Conservation (phyloP, 257 asterid genomes). For the Salvia splendens region DNA sequence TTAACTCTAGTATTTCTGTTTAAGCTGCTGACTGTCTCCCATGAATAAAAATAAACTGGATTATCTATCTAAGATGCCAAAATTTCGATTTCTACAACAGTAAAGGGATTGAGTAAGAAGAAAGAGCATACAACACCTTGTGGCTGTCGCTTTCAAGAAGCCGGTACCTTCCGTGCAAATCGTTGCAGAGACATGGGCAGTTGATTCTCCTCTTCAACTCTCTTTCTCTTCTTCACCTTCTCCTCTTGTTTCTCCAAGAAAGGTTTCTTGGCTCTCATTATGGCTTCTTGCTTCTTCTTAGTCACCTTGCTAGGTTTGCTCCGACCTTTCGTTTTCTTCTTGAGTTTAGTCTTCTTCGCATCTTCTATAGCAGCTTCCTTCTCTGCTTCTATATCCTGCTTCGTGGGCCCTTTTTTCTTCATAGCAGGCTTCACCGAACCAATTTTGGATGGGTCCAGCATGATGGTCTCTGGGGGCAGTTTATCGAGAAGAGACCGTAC, state of each 20-base stretch:
- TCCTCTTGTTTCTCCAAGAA: constrained; percentile 53
- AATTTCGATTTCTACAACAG: constrained; percentile 21
- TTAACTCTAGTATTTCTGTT: not conserved
- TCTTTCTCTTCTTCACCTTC: constrained; percentile 54
- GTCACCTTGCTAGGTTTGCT: constrained; percentile 78
- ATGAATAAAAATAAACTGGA: constrained; percentile 1
- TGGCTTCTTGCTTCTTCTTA: constrained; percentile 70
- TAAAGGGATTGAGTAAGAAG: not conserved
- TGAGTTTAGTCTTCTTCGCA: constrained; percentile 49
- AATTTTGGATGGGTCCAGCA: constrained; percentile 90
- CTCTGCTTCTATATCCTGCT: constrained; percentile 60
- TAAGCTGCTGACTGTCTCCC: not conserved
- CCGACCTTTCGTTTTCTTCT: constrained; percentile 92
- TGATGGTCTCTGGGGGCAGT: constrained; percentile 91
- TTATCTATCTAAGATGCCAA: constrained; percentile 6
- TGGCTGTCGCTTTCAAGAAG: constrained; percentile 30
- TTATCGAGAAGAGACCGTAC: constrained; percentile 83
- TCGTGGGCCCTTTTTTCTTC: constrained; percentile 54
- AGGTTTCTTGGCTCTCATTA: constrained; percentile 64
- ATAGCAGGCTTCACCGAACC: constrained; percentile 65
- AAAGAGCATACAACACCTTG: constrained; percentile 2
- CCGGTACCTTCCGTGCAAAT: constrained; percentile 53
- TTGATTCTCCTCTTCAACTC: constrained; percentile 46
- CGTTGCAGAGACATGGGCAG: constrained; percentile 71
- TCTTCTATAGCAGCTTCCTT: constrained; percentile 66